Base-by-base conservation (phyloP, 2,329 filamentous ascomycete genomes). In the Pseudocercospora crystallina region DNA sequence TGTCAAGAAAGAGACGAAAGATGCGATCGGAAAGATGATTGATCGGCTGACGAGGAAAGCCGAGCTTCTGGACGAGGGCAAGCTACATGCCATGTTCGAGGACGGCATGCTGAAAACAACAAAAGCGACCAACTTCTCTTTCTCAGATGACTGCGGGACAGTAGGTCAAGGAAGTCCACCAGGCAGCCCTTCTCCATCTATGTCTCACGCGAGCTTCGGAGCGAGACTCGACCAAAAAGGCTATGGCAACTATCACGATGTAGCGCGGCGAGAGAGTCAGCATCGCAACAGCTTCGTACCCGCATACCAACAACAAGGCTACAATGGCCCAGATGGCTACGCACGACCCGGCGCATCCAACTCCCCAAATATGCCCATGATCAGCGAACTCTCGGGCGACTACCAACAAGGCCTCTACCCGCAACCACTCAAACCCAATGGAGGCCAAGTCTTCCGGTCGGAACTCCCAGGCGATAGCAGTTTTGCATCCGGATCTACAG, bases 11-110 rank as follows among this genome's bases (percentile, higher is more conserved):
- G 82, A 87, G 65, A 77, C 80, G 62, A 85, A 85, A 69, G 76
- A 81, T 8, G 82, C 85, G 7, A 83, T 82, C 60, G 84, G 83
- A 57, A 77, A 85, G 53, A 85, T 88, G 80, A 80, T 88, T 1
- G 74, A 80, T 46, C 78, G 85, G 42, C 80, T 89, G 64, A 82
- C 87, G 62, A 85, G 86, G 63, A 87, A 87, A 73, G 85, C 85
- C 10, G 65, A 68, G 67, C 72, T 88, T 15, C 73, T 88, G 34
- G 85, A 87, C 60, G 74, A 83, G 5, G 85, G 85, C 12, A 75
- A 81, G 13, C 72, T 88, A 42, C 79, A 81, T 36, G 84, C 81
- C 48, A 86, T 88, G 83, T 81, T 86, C 62, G 78, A 85, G 60
- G 74, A 84, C 54, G 84, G 84, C 40, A 80, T 73, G 61, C 73